A percentile compares a stretch with the other conserved stretches of the same genome.
Conservation (phyloP, 176 grass and related monocot species). For the Chrysopogon serrulatus region DNA sequence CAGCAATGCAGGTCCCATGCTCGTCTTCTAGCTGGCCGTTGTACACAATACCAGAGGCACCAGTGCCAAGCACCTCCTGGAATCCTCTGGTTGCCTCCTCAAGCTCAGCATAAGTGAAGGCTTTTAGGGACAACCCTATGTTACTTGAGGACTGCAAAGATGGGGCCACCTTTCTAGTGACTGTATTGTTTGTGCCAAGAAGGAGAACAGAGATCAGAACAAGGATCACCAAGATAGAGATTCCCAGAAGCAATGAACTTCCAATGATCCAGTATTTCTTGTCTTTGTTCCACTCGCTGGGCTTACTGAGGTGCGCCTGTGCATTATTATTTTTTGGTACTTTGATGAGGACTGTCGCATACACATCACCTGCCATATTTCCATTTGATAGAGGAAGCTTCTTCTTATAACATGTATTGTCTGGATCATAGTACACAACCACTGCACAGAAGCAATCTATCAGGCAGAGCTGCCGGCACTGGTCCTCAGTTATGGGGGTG, state of each 20-base stretch:
- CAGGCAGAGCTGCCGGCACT: slow-evolving; percentile 27
- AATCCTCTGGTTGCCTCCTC: slow-evolving; percentile 34
- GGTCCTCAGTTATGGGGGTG: background rate
- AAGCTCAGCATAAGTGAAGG: slow-evolving; percentile 41
- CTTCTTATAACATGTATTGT: slow-evolving; percentile 38
- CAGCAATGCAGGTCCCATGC: background rate
- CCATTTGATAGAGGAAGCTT: slow-evolving; percentile 58
- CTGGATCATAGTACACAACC: background rate
- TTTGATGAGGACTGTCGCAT: slow-evolving; percentile 21
- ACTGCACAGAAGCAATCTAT: slow-evolving; percentile 42
- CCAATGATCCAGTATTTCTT: background rate
- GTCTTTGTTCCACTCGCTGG: background rate
- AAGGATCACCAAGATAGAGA: slow-evolving; percentile 24
- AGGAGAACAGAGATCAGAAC: slow-evolving; percentile 14
- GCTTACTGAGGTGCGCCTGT: background rate
- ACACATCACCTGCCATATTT: background rate
- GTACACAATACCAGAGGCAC: slow-evolving; percentile 42
- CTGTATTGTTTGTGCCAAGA: background rate
- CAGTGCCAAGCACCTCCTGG: slow-evolving; percentile 38
- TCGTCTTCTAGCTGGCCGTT: slow-evolving; percentile 12
- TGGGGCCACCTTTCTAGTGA: background rate
- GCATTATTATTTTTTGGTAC: slow-evolving; percentile 25
- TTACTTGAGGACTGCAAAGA: background rate
- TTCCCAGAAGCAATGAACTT: slow-evolving; percentile 31
- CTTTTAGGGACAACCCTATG: background rate